Percentiles rank a stretch among this genome's conserved stretches.
phyloP scores from a whole-genome alignment of 805 yeast species.

The Lipomyces japonicus region DNA sequence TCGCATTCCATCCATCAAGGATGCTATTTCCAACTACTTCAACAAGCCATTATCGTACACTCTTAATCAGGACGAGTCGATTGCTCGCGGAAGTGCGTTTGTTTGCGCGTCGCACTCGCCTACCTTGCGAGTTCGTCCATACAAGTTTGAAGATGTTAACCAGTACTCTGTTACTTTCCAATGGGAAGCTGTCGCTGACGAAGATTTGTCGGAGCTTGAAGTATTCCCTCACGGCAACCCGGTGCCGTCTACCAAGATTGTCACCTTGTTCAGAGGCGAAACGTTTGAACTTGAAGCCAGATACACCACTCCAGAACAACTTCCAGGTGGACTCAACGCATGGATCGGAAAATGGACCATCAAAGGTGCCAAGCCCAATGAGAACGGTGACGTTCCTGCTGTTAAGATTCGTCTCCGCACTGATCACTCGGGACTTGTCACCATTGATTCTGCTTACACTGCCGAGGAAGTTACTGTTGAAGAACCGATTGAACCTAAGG shows the following conservation, averaged over 20 bases:
- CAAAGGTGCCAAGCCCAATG: constrained; percentile 76
- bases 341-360: constrained; percentile 80
- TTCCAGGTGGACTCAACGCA: constrained; percentile 66
- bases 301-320: constrained; percentile 69
- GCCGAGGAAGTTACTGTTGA: constrained; percentile 86
- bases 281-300: constrained; percentile 84
- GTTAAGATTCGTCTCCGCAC: constrained; percentile 92
- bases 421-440: constrained; percentile 94
- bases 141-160: constrained; percentile 95
- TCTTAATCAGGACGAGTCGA: constrained; percentile 97
- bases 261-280: constrained; percentile 85
- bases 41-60: constrained; percentile 87
- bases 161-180: constrained; percentile 86
- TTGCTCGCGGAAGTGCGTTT: constrained; percentile 98
- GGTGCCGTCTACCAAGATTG: constrained; percentile 93
- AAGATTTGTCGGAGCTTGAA: constrained; percentile 81
- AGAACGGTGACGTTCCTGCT: constrained; percentile 69
- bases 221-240: constrained; percentile 93
- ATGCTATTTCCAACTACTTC: constrained; percentile 71
- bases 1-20: constrained; percentile 92
- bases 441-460: constrained; percentile 90
- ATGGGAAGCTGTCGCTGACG: constrained; percentile 94
- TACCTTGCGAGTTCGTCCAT: constrained; percentile 96
- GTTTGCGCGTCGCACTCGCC: constrained; percentile 99
- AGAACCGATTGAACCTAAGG: constrained; percentile 60